phyloP scores from a whole-genome alignment of 1,284 basidiomycete genomes.

The Rhodotorula sp. region DNA sequence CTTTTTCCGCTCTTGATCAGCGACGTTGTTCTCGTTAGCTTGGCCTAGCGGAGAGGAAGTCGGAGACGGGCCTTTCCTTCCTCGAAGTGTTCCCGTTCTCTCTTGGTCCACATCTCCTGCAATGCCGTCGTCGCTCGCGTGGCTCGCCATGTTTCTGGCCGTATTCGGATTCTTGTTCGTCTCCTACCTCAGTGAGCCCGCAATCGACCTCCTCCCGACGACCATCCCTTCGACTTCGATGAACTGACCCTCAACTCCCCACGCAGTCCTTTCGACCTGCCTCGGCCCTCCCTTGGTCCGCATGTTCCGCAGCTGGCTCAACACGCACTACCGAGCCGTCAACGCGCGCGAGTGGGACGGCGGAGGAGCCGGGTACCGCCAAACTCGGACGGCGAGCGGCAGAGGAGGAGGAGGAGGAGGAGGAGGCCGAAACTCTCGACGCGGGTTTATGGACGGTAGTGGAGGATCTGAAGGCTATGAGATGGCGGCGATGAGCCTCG shows the following conservation, averaged over 20 bases:
- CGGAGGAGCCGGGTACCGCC: conserved; percentile 6
- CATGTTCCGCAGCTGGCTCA: neutral
- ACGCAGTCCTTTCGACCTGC: conserved; percentile 17
- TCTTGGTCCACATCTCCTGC: too few relatives aligned
- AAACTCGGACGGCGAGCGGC: neutral
- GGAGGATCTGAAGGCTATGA: conserved; percentile 16
- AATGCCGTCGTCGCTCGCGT: conserved; percentile 5
- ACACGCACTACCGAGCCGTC: conserved; percentile 7
- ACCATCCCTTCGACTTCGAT: neutral
- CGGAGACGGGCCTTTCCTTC: too few relatives aligned
- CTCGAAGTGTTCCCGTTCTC: too few relatives aligned
- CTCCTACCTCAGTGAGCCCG: conserved; percentile 11
- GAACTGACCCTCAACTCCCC: neutral
- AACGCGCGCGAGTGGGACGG: conserved; percentile 6
- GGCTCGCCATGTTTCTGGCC: neutral
- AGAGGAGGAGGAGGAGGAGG: neutral
- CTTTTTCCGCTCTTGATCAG: too few relatives aligned
- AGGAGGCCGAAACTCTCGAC: too few relatives aligned
- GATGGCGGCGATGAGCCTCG: conserved; percentile 14
- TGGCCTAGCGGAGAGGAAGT: too few relatives aligned
- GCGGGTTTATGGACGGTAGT: conserved; percentile 10
- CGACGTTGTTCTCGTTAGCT: too few relatives aligned
- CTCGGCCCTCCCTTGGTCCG: conserved; percentile 10
- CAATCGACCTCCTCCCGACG: too few relatives aligned
- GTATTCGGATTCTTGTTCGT: neutral